These are phyloP conservation scores for Sclerotinia trifoliorum DNA, from an alignment of 2,329 filamentous ascomycete genomes.

Conservation along the genomic window DNA sequence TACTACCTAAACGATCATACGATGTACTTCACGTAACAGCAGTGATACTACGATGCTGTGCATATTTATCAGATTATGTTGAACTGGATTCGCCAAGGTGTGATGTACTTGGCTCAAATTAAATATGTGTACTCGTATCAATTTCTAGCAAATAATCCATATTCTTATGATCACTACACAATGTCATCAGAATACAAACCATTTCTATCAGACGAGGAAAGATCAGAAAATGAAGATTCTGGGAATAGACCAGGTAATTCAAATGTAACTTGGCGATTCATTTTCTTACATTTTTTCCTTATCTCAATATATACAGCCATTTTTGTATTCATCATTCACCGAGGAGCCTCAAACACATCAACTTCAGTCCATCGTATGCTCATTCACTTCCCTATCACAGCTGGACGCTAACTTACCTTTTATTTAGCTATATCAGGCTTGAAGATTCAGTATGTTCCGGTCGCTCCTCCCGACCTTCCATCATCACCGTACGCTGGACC, in stretches of 20 bases:
- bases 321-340: not conserved
- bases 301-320: not conserved
- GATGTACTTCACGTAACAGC: not conserved
- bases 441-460: not conserved
- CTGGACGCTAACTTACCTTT: not conserved
- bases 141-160: not conserved
- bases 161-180: not conserved
- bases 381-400: not conserved
- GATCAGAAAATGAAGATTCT: not conserved
- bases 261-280: not conserved
- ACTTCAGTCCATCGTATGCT: constrained; percentile 13
- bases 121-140: not conserved
- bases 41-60: not conserved
- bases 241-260: too few species aligned
- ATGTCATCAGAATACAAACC: constrained; percentile 12
- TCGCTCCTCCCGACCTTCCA: constrained; percentile 5
- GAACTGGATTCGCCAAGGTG: not conserved
- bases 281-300: not conserved
- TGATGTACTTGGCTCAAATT: not conserved
- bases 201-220: not conserved
- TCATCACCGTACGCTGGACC: constrained; percentile 18
- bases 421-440: not conserved
- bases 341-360: not conserved
- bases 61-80: not conserved
- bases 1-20: not conserved